These are phyloP conservation scores for Tetrapyrgos nigripes DNA, from an alignment of 1,284 basidiomycete genomes.

Conservation along the genomic window DNA sequence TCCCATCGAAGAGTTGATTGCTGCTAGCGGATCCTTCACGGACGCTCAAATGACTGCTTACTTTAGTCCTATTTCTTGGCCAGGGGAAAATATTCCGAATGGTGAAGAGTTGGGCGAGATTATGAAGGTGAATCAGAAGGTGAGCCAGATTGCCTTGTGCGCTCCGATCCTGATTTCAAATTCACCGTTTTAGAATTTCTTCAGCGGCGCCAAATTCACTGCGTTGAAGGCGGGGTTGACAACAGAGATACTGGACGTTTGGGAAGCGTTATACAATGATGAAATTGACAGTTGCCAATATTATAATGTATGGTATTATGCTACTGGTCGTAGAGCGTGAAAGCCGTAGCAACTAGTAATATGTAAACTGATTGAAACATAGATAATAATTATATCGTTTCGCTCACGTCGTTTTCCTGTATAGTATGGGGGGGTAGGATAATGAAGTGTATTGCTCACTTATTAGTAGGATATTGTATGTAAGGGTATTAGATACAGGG, in stretches of 20 bases:
- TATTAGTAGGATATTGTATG: no score
- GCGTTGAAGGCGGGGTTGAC: slow-evolving; percentile 21
- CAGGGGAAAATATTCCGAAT: slow-evolving; percentile 23
- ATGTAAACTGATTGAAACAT: background rate
- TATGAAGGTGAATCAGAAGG: slow-evolving; percentile 26
- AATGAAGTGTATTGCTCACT: background rate
- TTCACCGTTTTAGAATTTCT: slow-evolving; percentile 17
- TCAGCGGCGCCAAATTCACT: slow-evolving; percentile 14
- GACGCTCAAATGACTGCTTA: slow-evolving; percentile 18
- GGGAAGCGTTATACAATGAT: slow-evolving; percentile 21
- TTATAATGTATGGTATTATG: slow-evolving; percentile 28
- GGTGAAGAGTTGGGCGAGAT: slow-evolving; percentile 28
- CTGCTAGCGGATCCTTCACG: slow-evolving; percentile 14
- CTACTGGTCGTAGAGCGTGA: slow-evolving; percentile 16
- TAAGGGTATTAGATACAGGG: no score
- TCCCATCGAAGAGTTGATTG: slow-evolving; percentile 22
- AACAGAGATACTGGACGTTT: slow-evolving; percentile 19
- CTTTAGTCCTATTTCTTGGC: slow-evolving; percentile 31
- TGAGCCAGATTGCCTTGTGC: no score
- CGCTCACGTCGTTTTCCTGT: slow-evolving; percentile 26
- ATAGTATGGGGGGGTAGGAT: slow-evolving; percentile 25
- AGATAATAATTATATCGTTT: no score
- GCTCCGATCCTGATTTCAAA: background rate
- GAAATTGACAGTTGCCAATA: slow-evolving; percentile 22
- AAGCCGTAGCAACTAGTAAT: no score